Evolutionary conservation across 73 alveolate species (phyloP).

Genomic region (Durusdinium trenchii): DNA sequence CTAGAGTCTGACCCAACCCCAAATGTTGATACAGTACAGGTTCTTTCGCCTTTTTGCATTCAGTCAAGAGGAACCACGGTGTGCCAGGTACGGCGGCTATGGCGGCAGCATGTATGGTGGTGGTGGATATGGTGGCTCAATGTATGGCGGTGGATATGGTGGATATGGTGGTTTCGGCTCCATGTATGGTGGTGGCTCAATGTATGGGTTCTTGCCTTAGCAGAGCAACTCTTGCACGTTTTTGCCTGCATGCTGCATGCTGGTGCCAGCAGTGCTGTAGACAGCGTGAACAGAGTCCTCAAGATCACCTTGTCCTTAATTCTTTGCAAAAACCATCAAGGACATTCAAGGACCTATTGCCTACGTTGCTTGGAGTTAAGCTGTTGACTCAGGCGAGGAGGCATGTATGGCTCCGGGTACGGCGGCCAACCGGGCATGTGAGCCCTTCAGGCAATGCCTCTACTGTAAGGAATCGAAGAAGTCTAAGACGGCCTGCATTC

Average conservation of each 20-base stretch:
- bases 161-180: constrained; percentile 89
- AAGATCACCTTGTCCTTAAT: too few species aligned
- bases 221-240: neutral
- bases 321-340: too few species aligned
- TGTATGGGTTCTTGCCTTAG: constrained; percentile 30
- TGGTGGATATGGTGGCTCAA: constrained; percentile 67
- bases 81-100: neutral
- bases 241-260: neutral
- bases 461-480: neutral
- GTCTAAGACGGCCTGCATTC: too few species aligned
- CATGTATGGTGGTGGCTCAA: constrained; percentile 66
- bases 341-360: too few species aligned
- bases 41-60: too few species aligned
- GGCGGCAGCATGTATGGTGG: constrained; percentile 32
- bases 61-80: too few species aligned
- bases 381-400: neutral
- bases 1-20: too few species aligned
- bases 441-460: neutral
- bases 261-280: neutral
- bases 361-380: neutral
- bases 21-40: too few species aligned
- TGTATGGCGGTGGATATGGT: constrained; percentile 30
- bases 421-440: constrained; percentile 69
- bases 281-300: neutral
- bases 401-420: constrained; percentile 10